Evolutionary conservation across 2,329 filamentous ascomycete genomes (phyloP).

Genomic region (Phaeosphaeria sp.): DNA sequence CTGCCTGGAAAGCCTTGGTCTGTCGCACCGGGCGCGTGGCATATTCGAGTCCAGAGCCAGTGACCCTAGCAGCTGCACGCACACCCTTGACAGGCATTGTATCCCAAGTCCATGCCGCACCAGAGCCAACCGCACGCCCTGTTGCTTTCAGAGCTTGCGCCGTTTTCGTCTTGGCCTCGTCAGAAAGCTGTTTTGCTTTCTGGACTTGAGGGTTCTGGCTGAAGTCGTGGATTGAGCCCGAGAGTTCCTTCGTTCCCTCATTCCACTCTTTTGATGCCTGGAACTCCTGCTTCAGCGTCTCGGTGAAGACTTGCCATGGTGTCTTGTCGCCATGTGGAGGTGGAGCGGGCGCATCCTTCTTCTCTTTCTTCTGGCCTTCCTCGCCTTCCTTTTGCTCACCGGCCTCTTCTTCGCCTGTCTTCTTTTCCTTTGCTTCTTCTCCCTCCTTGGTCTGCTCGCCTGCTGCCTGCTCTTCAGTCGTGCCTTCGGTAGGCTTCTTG

Average conservation of each 20-base stretch:
- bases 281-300: constrained; percentile 93
- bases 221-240: constrained; percentile 87
- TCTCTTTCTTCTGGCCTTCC: constrained; percentile 64
- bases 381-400: constrained; percentile 55
- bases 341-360: constrained; percentile 73
- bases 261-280: constrained; percentile 99
- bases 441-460: constrained; percentile 50
- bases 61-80: constrained; percentile 82
- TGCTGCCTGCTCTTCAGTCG: constrained; percentile 41
- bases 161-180: constrained; percentile 79
- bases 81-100: constrained; percentile 91
- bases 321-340: constrained; percentile 99
- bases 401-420: constrained; percentile 54
- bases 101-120: constrained; percentile 97
- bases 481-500: constrained; percentile 50
- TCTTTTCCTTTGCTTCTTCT: constrained; percentile 50
- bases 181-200: constrained; percentile 81
- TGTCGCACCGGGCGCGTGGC: constrained; percentile 93
- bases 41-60: constrained; percentile 87
- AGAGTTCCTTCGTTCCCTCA: constrained; percentile 94
- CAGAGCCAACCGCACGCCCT: constrained; percentile 84
- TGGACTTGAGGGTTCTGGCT: constrained; percentile 91
- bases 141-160: constrained; percentile 83
- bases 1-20: constrained; percentile 89
- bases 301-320: constrained; percentile 97